Conservation (phyloP, 129 eudicot species). For the Flaveria robusta region DNA sequence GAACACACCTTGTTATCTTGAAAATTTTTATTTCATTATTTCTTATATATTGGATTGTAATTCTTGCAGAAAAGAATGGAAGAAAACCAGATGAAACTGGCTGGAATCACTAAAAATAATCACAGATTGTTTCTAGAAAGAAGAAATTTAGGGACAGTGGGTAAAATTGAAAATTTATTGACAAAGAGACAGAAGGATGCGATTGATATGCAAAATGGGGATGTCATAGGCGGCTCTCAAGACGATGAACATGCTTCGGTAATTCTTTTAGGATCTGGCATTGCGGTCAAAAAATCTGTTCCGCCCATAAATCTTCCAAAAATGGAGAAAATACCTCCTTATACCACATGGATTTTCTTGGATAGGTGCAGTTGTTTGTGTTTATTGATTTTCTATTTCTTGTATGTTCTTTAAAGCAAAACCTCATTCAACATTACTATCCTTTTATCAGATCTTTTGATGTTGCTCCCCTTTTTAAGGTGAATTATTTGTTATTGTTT, state of each 20-base stretch:
- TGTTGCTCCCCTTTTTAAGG: slow-evolving; percentile 5
- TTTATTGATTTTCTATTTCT: background rate
- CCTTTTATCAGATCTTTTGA: background rate
- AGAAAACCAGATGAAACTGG: slow-evolving; percentile 48
- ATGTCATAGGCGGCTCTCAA: slow-evolving; percentile 50
- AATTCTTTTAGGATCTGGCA: slow-evolving; percentile 56
- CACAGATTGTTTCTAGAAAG: slow-evolving; percentile 48
- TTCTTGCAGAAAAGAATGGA: slow-evolving; percentile 41
- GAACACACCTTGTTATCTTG: background rate
- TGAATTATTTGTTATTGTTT: slow-evolving; percentile 13
- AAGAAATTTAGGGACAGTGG: slow-evolving; percentile 32
- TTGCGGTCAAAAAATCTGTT: slow-evolving; percentile 54
- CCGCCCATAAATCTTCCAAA: slow-evolving; percentile 55
- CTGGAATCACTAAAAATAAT: slow-evolving; percentile 39
- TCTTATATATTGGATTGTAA: slow-evolving; percentile 21
- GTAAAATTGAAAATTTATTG: slow-evolving; percentile 38
- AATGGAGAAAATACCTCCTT: slow-evolving; percentile 56
- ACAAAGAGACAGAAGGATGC: slow-evolving; percentile 61
- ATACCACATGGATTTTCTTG: slow-evolving; percentile 69
- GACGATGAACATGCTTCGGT: slow-evolving; percentile 62
- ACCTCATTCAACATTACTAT: slow-evolving; percentile 3
- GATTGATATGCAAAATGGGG: slow-evolving; percentile 54
- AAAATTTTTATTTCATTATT: slow-evolving; percentile 10
- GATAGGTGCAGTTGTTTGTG: slow-evolving; percentile 48
- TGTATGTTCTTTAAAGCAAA: slow-evolving; percentile 13